Evolutionary conservation across 805 yeast species (phyloP), one percentile per base, ranked within the genome.

Genomic region (Zygosaccharomyces bisporus): DNA sequence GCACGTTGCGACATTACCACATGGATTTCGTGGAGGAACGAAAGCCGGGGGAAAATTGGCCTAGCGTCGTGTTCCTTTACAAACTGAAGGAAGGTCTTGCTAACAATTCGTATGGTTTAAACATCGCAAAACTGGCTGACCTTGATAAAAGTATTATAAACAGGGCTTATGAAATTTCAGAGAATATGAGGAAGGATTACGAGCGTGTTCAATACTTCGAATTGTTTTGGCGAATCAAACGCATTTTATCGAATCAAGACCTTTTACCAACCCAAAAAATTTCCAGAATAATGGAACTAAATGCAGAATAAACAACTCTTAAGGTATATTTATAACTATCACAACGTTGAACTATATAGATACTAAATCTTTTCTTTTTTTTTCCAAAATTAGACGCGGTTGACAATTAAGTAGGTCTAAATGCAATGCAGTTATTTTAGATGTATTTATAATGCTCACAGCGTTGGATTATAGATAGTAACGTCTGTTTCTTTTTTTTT

Each of bases 91-190:
- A 58, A 8, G 86, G 85, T 0, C 64, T 67, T 3, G 75, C 84
- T 30, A 65, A 76, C 33, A 75, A 81, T 43, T 85, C 90, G 44
- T 88, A 83, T 61, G 97, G 96, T 1, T 68, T 90, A 27, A 86
- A 89, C 57, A 95, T 87, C 30, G 96, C 96, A 0, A 74, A 78
- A 47, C 56, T 88, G 45, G 93, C 96, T 0, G 77, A 78, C 0
- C 64, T 89, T 1, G 78, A 81, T 0, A 56, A 54, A 3, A 58
- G 55, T 1, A 67, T 83, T 5, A 68, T 81, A 4, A 60, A 65
- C 1, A 54, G 58, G 3, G 87, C 87, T 0, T 64, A 36, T 39
- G 52, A 41, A 61, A 47, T 60, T 7, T 63, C 70, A 3, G 53
- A 58, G 25, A 29, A 31, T 3, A 32, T 47, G 44, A 51, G 51